phyloP scores from a whole-genome alignment of 2,329 filamentous ascomycete species.

The Davidsoniella virescens region DNA sequence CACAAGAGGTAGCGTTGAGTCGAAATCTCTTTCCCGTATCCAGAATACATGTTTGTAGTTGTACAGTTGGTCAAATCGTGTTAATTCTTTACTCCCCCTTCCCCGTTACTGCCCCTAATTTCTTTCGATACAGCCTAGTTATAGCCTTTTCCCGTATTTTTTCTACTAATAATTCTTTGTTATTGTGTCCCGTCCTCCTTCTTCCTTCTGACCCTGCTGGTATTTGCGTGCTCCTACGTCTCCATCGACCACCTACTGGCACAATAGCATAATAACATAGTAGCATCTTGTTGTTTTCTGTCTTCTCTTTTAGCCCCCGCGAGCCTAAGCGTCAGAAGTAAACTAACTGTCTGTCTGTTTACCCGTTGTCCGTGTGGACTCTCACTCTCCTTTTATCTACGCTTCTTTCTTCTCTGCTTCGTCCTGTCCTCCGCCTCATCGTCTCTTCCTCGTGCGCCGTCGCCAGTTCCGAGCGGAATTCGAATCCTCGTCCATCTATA shows the following conservation, averaged over 20 bases:
- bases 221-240: too few relatives aligned
- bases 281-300: neutral
- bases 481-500: slow-evolving; percentile 1
- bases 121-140: too few relatives aligned
- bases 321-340: neutral
- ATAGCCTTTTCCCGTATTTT: too few relatives aligned
- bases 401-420: slow-evolving; percentile 5
- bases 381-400: slow-evolving; percentile 8
- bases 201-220: too few relatives aligned
- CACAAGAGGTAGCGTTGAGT: neutral
- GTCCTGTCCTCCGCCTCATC: neutral
- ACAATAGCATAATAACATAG: too few relatives aligned
- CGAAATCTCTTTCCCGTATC: neutral
- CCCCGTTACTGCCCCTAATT: too few relatives aligned
- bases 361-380: neutral
- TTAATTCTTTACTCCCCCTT: too few relatives aligned
- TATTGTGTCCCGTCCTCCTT: neutral
- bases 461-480: neutral
- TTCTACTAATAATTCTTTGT: too few relatives aligned
- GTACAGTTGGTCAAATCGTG: too few relatives aligned
- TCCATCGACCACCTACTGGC: neutral
- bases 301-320: neutral
- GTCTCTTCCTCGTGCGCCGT: slow-evolving; percentile 1
- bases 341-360: neutral
- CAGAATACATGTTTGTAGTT: too few relatives aligned